Conservation (phyloP, 202 grass and related monocot species). For the Setaria italica region DNA sequence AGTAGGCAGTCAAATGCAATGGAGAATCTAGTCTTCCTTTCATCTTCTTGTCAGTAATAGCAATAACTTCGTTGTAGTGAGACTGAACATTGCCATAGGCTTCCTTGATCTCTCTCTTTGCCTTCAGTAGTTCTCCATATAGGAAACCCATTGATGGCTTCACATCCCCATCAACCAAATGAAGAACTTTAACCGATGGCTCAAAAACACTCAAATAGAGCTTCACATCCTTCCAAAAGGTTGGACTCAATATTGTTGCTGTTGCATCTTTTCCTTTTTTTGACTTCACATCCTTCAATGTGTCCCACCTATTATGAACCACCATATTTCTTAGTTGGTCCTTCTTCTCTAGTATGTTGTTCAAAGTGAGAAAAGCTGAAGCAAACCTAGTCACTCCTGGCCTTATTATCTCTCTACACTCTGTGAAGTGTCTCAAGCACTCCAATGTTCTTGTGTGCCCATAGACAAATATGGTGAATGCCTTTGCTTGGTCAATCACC, state of each 20-base stretch:
- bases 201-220: neutral
- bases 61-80: neutral
- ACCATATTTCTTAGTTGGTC: neutral
- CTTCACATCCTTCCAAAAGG: too few relatives aligned
- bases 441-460: too few relatives aligned
- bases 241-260: neutral
- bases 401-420: too few relatives aligned
- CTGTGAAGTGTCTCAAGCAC: too few relatives aligned
- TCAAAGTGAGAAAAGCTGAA: neutral
- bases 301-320: neutral
- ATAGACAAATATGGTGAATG: too few relatives aligned
- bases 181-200: neutral
- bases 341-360: neutral
- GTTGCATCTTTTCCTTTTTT: neutral
- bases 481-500: neutral
- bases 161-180: constrained; percentile 13
- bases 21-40: too few relatives aligned
- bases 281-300: neutral
- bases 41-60: constrained; percentile 34
- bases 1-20: neutral
- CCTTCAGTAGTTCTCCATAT: constrained; percentile 8
- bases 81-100: neutral
- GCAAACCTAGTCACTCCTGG: neutral
- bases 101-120: constrained; percentile 11
- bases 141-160: constrained; percentile 15